A percentile compares a stretch with the other conserved stretches of the same genome.
Conservation (phyloP, 495 filamentous ascomycete species). For the Diplogelasinospora grovesii region DNA sequence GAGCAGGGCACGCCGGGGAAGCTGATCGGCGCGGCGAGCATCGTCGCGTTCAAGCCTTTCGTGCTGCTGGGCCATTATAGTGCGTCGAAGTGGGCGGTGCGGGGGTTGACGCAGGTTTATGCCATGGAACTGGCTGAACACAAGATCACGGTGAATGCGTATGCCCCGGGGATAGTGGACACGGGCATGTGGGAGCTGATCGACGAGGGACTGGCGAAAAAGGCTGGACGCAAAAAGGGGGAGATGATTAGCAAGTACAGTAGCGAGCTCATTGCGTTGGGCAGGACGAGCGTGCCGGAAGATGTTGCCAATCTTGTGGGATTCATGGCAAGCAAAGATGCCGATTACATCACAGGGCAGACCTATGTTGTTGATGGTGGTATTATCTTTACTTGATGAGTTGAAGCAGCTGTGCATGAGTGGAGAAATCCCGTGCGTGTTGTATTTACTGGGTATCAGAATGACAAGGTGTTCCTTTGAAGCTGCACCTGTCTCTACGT, state of each 20-base stretch:
- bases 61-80: slow-evolving; percentile 47
- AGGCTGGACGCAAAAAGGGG: slow-evolving; percentile 39
- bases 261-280: slow-evolving; percentile 42
- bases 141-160: slow-evolving; percentile 56
- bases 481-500: too few species aligned
- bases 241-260: slow-evolving; percentile 43
- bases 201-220: slow-evolving; percentile 43
- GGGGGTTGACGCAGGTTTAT: slow-evolving; percentile 51
- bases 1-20: slow-evolving; percentile 43
- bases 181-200: slow-evolving; percentile 58
- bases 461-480: too few species aligned
- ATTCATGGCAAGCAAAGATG: slow-evolving; percentile 48
- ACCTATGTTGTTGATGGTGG: slow-evolving; percentile 58
- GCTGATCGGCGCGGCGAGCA: slow-evolving; percentile 48
- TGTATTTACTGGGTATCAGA: too few species aligned
- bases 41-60: slow-evolving; percentile 52
- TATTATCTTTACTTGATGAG: slow-evolving; percentile 42
- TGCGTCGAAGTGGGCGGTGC: slow-evolving; percentile 55
- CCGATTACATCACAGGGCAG: slow-evolving; percentile 57
- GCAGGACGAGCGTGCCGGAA: slow-evolving; percentile 46
- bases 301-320: slow-evolving; percentile 53
- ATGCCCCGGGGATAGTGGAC: slow-evolving; percentile 56
- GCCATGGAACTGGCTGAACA: slow-evolving; percentile 52
- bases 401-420: too few species aligned
- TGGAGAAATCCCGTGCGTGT: too few species aligned